Evolutionary conservation across 75 land plant genomes (phyloP), one percentile per base, ranked within the genome.

Genomic region (Picea sitchensis): DNA sequence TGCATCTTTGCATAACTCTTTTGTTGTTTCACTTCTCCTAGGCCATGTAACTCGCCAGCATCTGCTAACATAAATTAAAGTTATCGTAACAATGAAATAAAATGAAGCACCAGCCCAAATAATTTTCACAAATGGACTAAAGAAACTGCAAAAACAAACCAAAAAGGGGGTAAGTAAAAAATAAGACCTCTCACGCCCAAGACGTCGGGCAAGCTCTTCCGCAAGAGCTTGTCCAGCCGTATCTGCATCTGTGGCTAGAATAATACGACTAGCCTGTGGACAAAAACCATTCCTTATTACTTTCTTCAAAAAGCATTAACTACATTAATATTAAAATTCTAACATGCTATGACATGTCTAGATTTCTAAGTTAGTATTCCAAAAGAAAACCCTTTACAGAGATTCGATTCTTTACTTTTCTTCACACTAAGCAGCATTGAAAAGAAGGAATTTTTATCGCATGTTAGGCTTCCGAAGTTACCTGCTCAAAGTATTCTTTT

Each of bases 11-110:
- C 78, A 94, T 51, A 51, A 51, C 56, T 51, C 2, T 1, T 51
- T 51, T 80, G 38, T 13, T 30, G 79, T 77, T 3, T 65, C 81
- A 11, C 8, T 20, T 20, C 0, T 21, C 64, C 85, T 82, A 15
- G 99, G 99, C 99, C 99, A 98, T 61, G 76, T 90, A 12, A 98
- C 99, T 59, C 99, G 82, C 98, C 98, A 98, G 77, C 99, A 98
- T 64, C 98, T 95, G 82, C 47, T 18, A 73, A 13, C 23, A 32
- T 51, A 78, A 23, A 67, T 26, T 59, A 65, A 54, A 32, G n/a
- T 30, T 36, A 41, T 12, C 8, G 14, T 73, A 14, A 60, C 20
- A 75, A 63, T 11, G 56, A 51, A 51, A 9, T 68, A 60, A 26
- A 32, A n/a, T 81, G 2, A 31, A 20, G 23, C 54, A 73, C n/a